A percentile compares a stretch with the other conserved stretches of the same genome.
phyloP scores from a whole-genome alignment of 805 yeast species.

The Yueomyces sinensis region DNA sequence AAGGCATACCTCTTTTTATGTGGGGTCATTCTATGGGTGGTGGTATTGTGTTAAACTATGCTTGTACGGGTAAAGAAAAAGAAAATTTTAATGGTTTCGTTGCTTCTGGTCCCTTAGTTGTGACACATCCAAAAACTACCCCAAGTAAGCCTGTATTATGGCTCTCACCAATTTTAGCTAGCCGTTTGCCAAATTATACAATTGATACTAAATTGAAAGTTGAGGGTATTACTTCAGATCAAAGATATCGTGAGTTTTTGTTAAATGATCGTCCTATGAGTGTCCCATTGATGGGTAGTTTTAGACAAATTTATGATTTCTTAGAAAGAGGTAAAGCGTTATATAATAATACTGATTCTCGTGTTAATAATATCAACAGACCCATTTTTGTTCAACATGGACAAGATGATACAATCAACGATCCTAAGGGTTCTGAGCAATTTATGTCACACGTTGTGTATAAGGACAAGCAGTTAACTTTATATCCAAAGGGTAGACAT shows the following conservation, averaged over 20 bases:
- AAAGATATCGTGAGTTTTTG: conserved; percentile 33
- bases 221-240: conserved; percentile 42
- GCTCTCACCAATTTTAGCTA: conserved; percentile 30
- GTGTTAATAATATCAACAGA: conserved; percentile 24
- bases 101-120: conserved; percentile 47
- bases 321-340: conserved; percentile 46
- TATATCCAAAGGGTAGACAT: conserved; percentile 19
- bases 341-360: conserved; percentile 25
- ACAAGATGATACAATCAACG: conserved; percentile 47
- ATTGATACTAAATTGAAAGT: conserved; percentile 41
- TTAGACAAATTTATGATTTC: conserved; percentile 46
- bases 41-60: conserved; percentile 52
- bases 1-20: conserved; percentile 28
- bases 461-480: conserved; percentile 11
- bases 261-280: conserved; percentile 26
- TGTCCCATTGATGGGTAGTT: conserved; percentile 39
- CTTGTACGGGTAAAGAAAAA: conserved; percentile 37
- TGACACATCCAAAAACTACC: conserved; percentile 41
- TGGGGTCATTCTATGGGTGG: conserved; percentile 81
- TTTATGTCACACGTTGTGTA: conserved; percentile 26
- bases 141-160: conserved; percentile 35
- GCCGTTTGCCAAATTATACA: conserved; percentile 33
- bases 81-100: conserved; percentile 34
- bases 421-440: conserved; percentile 31
- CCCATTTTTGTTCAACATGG: conserved; percentile 54